Percentiles rank a stretch among this genome's conserved stretches.
Conservation (phyloP, 768 basidiomycete genomes). For the Mycena floridula region DNA sequence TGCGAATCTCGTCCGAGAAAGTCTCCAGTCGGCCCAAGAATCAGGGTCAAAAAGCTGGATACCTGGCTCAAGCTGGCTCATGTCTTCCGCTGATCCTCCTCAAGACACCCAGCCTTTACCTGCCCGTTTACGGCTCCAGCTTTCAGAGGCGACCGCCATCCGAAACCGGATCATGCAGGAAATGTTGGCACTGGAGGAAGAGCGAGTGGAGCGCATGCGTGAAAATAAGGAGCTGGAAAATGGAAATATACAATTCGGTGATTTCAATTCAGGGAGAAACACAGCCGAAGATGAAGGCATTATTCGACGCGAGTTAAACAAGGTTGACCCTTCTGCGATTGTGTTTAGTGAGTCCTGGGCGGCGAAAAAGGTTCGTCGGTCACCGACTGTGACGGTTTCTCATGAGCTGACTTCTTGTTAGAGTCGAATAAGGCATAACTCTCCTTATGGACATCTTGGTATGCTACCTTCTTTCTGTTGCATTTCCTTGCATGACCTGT, state of each 20-base stretch:
- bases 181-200: slow-evolving; percentile 95
- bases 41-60: slow-evolving; percentile 38
- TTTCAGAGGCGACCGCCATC: slow-evolving; percentile 83
- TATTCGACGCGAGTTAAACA: slow-evolving; percentile 88
- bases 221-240: slow-evolving; percentile 62
- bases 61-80: slow-evolving; percentile 50
- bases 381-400: not conserved
- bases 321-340: slow-evolving; percentile 91
- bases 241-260: slow-evolving; percentile 53
- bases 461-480: slow-evolving; percentile 17
- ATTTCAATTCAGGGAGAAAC: slow-evolving; percentile 47
- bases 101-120: slow-evolving; percentile 13
- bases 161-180: slow-evolving; percentile 96
- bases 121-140: slow-evolving; percentile 66
- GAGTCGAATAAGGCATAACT: slow-evolving; percentile 87
- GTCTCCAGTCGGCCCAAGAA: slow-evolving; percentile 22
- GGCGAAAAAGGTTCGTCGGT: slow-evolving; percentile 73
- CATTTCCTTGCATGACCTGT: slow-evolving; percentile 1
- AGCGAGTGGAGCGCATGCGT: slow-evolving; percentile 91
- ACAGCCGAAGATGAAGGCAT: slow-evolving; percentile 89
- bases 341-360: slow-evolving; percentile 96
- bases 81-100: slow-evolving; percentile 14
- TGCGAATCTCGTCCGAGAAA: slow-evolving; percentile 63
- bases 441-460: slow-evolving; percentile 95
- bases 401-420: slow-evolving; percentile 16